phyloP scores from a whole-genome alignment of 2,329 filamentous ascomycete species.

The Furcasterigmium furcatum region DNA sequence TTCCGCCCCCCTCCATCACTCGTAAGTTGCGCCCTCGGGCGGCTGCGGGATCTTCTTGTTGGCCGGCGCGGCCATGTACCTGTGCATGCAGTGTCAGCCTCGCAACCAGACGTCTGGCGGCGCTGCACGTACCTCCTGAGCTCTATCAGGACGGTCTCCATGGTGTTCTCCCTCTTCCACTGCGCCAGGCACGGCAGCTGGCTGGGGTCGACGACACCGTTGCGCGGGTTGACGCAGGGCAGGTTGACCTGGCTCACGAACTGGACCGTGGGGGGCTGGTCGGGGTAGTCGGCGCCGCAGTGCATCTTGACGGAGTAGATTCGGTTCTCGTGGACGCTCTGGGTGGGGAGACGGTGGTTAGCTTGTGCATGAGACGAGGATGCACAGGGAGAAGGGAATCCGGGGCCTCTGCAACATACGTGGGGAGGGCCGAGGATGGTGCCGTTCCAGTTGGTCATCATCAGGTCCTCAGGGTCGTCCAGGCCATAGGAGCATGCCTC shows the following conservation, averaged over 20 bases:
- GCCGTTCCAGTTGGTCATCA: constrained; percentile 99
- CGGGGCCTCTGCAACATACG: constrained; percentile 49
- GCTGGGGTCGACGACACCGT: constrained; percentile 79
- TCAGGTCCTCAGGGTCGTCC: constrained; percentile 87
- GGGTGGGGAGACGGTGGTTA: too few relatives aligned
- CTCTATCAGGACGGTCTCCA: constrained; percentile 91
- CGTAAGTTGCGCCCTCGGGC: constrained; percentile 68
- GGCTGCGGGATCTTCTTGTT: constrained; percentile 97
- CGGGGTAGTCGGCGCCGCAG: constrained; percentile 87
- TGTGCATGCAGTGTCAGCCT: constrained; percentile 29
- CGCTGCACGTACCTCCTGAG: constrained; percentile 62
- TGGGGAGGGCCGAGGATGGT: constrained; percentile 96
- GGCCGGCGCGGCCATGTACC: constrained; percentile 86
- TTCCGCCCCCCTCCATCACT: constrained; percentile 1
- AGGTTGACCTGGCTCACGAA: constrained; percentile 95
- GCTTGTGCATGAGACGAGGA: too few relatives aligned
- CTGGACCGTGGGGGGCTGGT: constrained; percentile 81
- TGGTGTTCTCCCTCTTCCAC: constrained; percentile 92
- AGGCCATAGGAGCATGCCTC: constrained; percentile 97
- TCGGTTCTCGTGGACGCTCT: constrained; percentile 97
- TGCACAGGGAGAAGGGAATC: too few relatives aligned
- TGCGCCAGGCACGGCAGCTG: constrained; percentile 81
- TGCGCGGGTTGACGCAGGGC: constrained; percentile 81
- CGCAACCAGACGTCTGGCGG: background rate
- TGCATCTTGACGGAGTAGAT: constrained; percentile 98